Evolutionary conservation across 139 green algal genomes (phyloP), one percentile per base, ranked within the genome.

Genomic region (Chlorella sp.): DNA sequence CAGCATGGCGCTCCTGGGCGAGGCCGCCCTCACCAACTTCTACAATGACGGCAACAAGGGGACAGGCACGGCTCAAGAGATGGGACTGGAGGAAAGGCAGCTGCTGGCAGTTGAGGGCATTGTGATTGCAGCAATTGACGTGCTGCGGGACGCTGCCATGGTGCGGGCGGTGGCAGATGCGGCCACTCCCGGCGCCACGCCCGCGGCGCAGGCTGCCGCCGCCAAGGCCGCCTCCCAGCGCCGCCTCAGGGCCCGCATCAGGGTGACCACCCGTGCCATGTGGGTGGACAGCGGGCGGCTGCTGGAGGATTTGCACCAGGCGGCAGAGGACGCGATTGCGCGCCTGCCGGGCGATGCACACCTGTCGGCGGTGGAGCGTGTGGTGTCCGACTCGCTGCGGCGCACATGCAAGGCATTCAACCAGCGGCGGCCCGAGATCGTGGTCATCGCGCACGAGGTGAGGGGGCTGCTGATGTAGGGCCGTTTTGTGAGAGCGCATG

Each of bases 41-140:
- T 99, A 98, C 95, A 99, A 99, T 89, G 98, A 99, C 89, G 98
- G 98, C 60, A 94, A 95, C 86, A 97, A 96, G 89, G 95, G 94
- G 73, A n/a, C 86, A 7, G 61, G 97, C 76, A 98, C 91, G 9
- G 85, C 89, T 18, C 80, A 93, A 53, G 98, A 99, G 91, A 97
- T 99, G 95, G 96, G 92, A 3, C 91, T 99, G 19, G 89, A 95
- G 24, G 95, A 99, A 93, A 93, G 98, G 21, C 94, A 95, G 77
- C 93, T 81, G 39, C 92, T 99, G 60, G 96, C 97, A 0, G 91
- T 93, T 37, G 96, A 99, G 88, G 98, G 98, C 11, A 94, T 99
- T 81, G 95, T 99, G 22, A 92, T 99, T 9, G 95, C 93, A 16
- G 95, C 93, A 18, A 91, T 99, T 28, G 97, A 98, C 79, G 93